Evolutionary conservation across 2,329 filamentous ascomycete genomes (phyloP).

Genomic region (Ophiocordyceps camponoti-rufipedis): DNA sequence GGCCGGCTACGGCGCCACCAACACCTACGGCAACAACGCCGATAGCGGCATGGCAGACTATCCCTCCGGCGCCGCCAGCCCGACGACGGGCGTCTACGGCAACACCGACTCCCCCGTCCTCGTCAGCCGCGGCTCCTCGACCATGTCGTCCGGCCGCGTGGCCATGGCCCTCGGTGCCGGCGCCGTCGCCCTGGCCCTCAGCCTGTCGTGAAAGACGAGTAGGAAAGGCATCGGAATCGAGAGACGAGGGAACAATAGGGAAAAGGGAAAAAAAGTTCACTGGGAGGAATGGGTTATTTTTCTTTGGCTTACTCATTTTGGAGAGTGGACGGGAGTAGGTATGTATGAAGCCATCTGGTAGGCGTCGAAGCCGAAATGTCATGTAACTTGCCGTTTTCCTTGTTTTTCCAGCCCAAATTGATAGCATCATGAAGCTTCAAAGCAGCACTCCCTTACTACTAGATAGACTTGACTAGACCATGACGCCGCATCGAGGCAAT

Average conservation of each 20-base stretch:
- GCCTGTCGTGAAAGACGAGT: not conserved
- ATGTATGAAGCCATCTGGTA: not conserved
- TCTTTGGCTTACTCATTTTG: not conserved
- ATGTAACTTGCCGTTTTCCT: not conserved
- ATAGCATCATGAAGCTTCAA: not conserved
- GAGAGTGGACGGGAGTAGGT: not conserved
- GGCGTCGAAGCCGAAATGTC: not conserved
- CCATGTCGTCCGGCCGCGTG: not conserved
- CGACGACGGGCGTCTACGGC: not conserved
- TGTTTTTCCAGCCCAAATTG: not conserved
- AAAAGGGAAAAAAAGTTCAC: not conserved
- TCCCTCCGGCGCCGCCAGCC: not conserved
- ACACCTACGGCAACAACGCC: not conserved
- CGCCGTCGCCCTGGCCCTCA: constrained; percentile 1
- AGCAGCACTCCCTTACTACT: not conserved
- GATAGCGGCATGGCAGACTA: not conserved
- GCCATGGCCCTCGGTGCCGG: constrained; percentile 1
- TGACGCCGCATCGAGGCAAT: too few relatives aligned
- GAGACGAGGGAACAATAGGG: not conserved
- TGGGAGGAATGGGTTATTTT: not conserved
- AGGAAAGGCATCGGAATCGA: not conserved
- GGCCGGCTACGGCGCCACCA: not conserved
- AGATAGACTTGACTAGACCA: too few relatives aligned
- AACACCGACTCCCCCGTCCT: constrained; percentile 1
- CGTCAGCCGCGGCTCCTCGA: constrained; percentile 2